Conservation (phyloP, 495 filamentous ascomycete genomes). For the Jackrogersella minutella region DNA sequence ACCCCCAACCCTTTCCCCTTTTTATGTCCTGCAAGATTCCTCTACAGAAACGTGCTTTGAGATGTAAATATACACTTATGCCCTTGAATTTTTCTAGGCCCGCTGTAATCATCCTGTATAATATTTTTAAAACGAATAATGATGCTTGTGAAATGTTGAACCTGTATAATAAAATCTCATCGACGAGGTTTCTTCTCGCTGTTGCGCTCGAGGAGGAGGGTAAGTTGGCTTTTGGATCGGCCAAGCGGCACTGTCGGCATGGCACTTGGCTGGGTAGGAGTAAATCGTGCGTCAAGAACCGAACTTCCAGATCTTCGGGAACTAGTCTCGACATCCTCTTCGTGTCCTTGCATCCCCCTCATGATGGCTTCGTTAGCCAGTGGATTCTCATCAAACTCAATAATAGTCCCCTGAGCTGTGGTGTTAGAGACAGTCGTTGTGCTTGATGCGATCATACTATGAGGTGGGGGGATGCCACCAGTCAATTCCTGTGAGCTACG, state of each 20-base stretch:
- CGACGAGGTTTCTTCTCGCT: conserved; percentile 41
- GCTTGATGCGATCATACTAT: conserved; percentile 43
- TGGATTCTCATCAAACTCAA: conserved; percentile 47
- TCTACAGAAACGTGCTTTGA: conserved; percentile 16
- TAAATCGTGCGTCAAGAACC: conserved; percentile 46
- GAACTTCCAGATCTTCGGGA: conserved; percentile 41
- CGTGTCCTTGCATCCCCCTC: conserved; percentile 36
- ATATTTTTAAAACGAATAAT: conserved; percentile 1
- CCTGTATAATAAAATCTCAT: conserved; percentile 12
- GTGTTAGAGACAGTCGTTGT: conserved; percentile 46
- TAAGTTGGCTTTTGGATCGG: conserved; percentile 60
- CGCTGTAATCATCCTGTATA: conserved; percentile 16
- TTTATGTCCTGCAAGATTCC: conserved; percentile 5
- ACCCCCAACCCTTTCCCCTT: conserved; percentile 5
- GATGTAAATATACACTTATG: conserved; percentile 28
- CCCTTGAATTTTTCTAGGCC: conserved; percentile 12
- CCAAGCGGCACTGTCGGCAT: conserved; percentile 50
- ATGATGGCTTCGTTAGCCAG: conserved; percentile 21
- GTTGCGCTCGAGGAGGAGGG: conserved; percentile 56
- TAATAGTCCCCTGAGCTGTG: conserved; percentile 48
- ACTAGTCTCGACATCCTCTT: conserved; percentile 33
- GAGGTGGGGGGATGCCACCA: conserved; percentile 30
- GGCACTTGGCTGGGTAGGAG: conserved; percentile 49
- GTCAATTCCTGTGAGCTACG: conserved; percentile 36
- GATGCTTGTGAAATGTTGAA: neutral